Base-by-base conservation (phyloP, 805 yeast genomes). In the Pichia paraexigua region DNA sequence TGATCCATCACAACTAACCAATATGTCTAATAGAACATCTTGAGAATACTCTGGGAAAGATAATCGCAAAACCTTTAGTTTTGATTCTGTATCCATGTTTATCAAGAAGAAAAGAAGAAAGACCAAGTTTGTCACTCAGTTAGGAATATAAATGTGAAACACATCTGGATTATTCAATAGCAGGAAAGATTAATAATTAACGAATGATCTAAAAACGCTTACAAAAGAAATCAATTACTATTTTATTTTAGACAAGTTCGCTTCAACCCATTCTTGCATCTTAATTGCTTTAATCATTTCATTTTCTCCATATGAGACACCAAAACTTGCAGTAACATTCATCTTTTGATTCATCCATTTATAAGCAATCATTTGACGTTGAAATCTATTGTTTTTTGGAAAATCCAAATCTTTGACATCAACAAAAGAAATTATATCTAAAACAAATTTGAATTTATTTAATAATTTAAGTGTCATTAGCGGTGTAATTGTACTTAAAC, bases 391-490 rank as follows among this genome's bases (percentile, higher is more conserved):
- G 53, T 90, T 65, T 57, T 95, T 68, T 27, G 94, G 85, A 46
- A 78, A 70, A 3, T 90, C 91, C 58, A 83, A 78, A 15, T 75
- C 76, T 5, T 80, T 83, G 45, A 73, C 73, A 47, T 78, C 79
- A 43, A 87, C 79, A 68, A 92, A 94, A 0, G 89, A 85, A 39
- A 94, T 85, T 43, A 92, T 77, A 65, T 95, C 97, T 21, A 90
- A 71, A 11, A 88, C 77, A 51, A 94, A 70, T 56, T 89, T 94
- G 64, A 91, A 97, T 54, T 79, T 83, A 55, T 86, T 81, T 59
- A 95, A 70, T 0, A 92, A 80, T 18, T 82, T 82, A 56, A 87
- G 85, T 43, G 87, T 90, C 44, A 94, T 77, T 22, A 91, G 77
- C 1, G 98, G 95, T 0, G 89, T 90, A 51, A 94, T 65, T 0